A percentile compares a stretch with the other conserved stretches of the same genome.
phyloP scores from a whole-genome alignment of 2,329 filamentous ascomycete genomes.

The Aspergillus fijiensis region DNA sequence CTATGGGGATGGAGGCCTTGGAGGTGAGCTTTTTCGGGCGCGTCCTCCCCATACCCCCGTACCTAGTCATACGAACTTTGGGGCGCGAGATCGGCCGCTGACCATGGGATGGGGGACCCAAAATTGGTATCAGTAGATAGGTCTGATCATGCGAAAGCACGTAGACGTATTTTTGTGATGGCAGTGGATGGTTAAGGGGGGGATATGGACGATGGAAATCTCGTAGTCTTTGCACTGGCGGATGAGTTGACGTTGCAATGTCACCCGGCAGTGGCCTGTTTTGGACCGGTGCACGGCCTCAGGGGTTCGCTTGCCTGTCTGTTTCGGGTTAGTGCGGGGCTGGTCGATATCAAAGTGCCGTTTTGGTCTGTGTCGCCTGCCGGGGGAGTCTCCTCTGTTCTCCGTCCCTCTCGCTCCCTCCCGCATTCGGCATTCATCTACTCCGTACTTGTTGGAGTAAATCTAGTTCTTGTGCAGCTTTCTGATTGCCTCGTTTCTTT shows the following conservation, averaged over 20 bases:
- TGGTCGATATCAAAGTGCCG: conserved; percentile 43
- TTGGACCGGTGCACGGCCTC: conserved; percentile 43
- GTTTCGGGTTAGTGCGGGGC: conserved; percentile 44
- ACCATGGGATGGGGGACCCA: conserved; percentile 53
- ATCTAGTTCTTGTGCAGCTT: neutral
- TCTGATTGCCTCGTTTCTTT: neutral
- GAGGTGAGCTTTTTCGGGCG: conserved; percentile 74
- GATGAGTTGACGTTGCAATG: conserved; percentile 48
- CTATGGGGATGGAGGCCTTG: conserved; percentile 82
- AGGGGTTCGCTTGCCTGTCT: conserved; percentile 45
- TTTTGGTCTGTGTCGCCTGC: conserved; percentile 11
- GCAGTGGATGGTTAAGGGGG: conserved; percentile 50
- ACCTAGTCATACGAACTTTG: conserved; percentile 46
- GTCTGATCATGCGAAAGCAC: conserved; percentile 55
- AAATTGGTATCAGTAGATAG: conserved; percentile 66
- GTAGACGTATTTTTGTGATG: conserved; percentile 57
- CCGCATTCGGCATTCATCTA: conserved; percentile 4
- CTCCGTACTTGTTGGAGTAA: conserved; percentile 4
- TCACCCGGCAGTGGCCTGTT: conserved; percentile 42
- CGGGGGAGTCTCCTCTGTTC: conserved; percentile 12
- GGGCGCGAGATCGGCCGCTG: conserved; percentile 37
- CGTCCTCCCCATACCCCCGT: conserved; percentile 49
- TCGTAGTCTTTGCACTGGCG: conserved; percentile 35
- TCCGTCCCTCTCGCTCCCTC: neutral
- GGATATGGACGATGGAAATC: conserved; percentile 35